phyloP scores from a whole-genome alignment of 805 yeast species.

The Cyberlindnera saturnus region DNA sequence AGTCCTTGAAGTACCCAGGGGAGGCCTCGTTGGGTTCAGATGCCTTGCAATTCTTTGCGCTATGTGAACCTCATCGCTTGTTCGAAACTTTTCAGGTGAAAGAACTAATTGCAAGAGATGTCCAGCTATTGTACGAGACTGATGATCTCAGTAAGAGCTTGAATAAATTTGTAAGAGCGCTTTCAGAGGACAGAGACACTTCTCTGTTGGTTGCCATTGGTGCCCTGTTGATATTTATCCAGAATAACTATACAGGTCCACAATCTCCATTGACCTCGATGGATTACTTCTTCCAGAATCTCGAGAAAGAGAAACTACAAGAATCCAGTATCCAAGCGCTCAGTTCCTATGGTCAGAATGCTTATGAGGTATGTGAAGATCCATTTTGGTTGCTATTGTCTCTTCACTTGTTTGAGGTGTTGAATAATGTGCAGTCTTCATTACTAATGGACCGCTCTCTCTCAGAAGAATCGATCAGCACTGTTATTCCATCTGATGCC shows the following conservation, averaged over 20 bases:
- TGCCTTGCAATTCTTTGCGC: not conserved
- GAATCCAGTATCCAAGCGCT: conserved; percentile 32
- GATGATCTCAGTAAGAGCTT: conserved; percentile 5
- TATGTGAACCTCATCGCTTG: conserved; percentile 1
- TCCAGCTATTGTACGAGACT: not conserved
- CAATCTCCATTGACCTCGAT: conserved; percentile 35
- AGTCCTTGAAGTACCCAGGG: not conserved
- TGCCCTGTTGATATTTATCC: conserved; percentile 62
- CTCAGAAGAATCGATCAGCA: conserved; percentile 25
- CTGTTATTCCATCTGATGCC: conserved; percentile 7
- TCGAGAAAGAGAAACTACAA: conserved; percentile 13
- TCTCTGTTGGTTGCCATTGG: conserved; percentile 38
- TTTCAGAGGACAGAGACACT: conserved; percentile 6
- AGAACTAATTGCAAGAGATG: not conserved
- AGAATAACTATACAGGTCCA: conserved; percentile 83
- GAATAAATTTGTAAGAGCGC: conserved; percentile 1
- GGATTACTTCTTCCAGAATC: conserved; percentile 21
- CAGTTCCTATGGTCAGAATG: conserved; percentile 59
- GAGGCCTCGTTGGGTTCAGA: not conserved
- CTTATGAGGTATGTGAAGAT: conserved; percentile 54
- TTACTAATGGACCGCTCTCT: conserved; percentile 22
- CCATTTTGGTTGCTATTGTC: conserved; percentile 42
- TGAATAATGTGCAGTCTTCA: conserved; percentile 28
- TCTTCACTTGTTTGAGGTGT: conserved; percentile 36
- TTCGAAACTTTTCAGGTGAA: not conserved